These are phyloP conservation scores for Aspergillus sp. DNA, from an alignment of 2,329 filamentous ascomycete species.

Conservation along the genomic window DNA sequence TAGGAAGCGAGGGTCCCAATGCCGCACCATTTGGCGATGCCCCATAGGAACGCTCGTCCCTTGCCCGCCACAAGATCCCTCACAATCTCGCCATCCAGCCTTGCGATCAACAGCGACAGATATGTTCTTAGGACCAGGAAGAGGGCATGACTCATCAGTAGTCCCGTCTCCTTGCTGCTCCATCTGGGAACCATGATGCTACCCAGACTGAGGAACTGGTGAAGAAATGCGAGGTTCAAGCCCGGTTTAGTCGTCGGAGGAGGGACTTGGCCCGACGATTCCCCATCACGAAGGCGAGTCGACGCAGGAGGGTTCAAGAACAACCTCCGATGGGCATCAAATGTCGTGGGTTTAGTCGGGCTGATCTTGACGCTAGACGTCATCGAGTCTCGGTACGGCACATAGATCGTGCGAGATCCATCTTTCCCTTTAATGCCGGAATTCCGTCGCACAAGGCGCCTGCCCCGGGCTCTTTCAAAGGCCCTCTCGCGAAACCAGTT, in stretches of 20 bases:
- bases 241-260: constrained; percentile 87
- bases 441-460: constrained; percentile 75
- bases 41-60: constrained; percentile 77
- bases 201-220: constrained; percentile 90
- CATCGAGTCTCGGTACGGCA: constrained; percentile 66
- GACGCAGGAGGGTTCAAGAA: constrained; percentile 86
- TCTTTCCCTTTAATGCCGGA: constrained; percentile 91
- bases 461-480: constrained; percentile 72
- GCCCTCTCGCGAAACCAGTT: constrained; percentile 64
- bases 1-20: constrained; percentile 91
- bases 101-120: constrained; percentile 81
- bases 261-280: constrained; percentile 55
- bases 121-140: constrained; percentile 92
- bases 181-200: constrained; percentile 97
- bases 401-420: constrained; percentile 87
- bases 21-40: constrained; percentile 89
- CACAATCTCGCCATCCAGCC: constrained; percentile 91
- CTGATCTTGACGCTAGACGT: constrained; percentile 88
- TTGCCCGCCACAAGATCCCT: constrained; percentile 93
- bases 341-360: constrained; percentile 83
- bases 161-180: constrained; percentile 88
- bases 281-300: constrained; percentile 63
- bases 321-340: constrained; percentile 86
- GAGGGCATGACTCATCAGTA: constrained; percentile 77
- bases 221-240: constrained; percentile 87